Conservation (phyloP, 495 filamentous ascomycete genomes). For the Penicillium robsamsonii region DNA sequence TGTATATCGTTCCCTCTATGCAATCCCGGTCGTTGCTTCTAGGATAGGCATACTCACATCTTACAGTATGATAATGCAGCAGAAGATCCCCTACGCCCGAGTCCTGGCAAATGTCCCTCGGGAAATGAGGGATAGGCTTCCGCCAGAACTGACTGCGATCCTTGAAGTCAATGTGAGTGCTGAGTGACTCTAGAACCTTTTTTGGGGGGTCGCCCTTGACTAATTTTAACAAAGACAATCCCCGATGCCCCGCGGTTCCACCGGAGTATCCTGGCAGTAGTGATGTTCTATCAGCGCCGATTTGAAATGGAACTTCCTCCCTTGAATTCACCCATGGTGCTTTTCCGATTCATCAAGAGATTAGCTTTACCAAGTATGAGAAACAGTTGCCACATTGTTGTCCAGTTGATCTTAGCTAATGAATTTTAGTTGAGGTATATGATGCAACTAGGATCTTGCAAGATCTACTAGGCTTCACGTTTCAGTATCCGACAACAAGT, state of each 20-base stretch:
- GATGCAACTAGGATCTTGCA: conserved; percentile 58
- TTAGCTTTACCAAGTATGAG: conserved; percentile 74
- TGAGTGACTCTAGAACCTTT: conserved; percentile 3
- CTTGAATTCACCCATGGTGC: conserved; percentile 63
- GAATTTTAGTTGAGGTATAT: conserved; percentile 64
- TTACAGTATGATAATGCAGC: conserved; percentile 36
- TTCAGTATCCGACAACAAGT: conserved; percentile 48
- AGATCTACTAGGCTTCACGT: conserved; percentile 53
- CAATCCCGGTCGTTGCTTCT: not conserved
- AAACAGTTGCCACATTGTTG: not conserved
- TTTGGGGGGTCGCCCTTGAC: not conserved
- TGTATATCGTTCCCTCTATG: conserved; percentile 5
- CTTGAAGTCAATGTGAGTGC: conserved; percentile 55
- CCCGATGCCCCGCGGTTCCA: conserved; percentile 61
- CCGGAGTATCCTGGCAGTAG: conserved; percentile 55
- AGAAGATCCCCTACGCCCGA: conserved; percentile 48
- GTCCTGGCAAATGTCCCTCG: conserved; percentile 54
- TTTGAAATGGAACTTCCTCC: conserved; percentile 71
- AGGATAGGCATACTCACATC: conserved; percentile 14
- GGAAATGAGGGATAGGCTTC: conserved; percentile 63
- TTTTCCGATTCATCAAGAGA: conserved; percentile 67
- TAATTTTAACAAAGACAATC: conserved; percentile 28
- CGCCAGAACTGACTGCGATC: conserved; percentile 53
- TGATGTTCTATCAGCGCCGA: conserved; percentile 59
- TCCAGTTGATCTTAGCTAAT: conserved; percentile 13